Evolutionary conservation across 257 asterid species (phyloP), one percentile per base, ranked within the genome.

Genomic region (Paraleonurus japonicus): DNA sequence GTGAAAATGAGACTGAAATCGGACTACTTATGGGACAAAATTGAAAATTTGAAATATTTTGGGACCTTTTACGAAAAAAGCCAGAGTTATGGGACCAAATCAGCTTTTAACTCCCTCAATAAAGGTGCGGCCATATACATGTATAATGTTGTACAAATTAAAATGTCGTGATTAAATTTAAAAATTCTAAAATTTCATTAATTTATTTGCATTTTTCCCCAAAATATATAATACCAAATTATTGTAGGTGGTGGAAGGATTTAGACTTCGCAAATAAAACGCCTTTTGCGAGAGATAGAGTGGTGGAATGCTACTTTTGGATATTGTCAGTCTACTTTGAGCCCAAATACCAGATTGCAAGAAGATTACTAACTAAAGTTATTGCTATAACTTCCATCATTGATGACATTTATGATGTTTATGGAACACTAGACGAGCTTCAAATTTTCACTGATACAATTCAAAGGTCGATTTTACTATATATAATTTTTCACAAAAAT

Each of bases 171-270:
- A 35, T 35, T 35, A 35, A 35, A 35, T 35, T 30, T 9, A 37
- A 48, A 4, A n/a, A 48, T 19, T 5, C 7, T 48, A 48, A n/a
- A 48, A 4, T 9, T 48, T 47, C 8, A 47, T 2, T 6, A 51
- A 19, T 6, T 19, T 16, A 7, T 53, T 20, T 54, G 37, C 37
- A 4, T 32, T 32, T 32, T 32, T 30, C 5, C 5, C 33, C 33
- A 30, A n/a, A 1, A n/a, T n/a, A n/a, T n/a, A 17, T 17, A 15
- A 50, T 17, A 16, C 27, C 37, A 27, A 27, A 59, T 27, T 28
- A n/a, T 27, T 51, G 15, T 28, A 82, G 84, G 72, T 82, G 87
- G 87, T 82, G 84, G 87, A 72, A 80, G 43, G 24, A 3, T 28
- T 16, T 83, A 16, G 78, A 75, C 11, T 60, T 61, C 9, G 11